Base-by-base conservation (phyloP, 1,284 basidiomycete genomes). In the Xerocomus nothofagi region DNA sequence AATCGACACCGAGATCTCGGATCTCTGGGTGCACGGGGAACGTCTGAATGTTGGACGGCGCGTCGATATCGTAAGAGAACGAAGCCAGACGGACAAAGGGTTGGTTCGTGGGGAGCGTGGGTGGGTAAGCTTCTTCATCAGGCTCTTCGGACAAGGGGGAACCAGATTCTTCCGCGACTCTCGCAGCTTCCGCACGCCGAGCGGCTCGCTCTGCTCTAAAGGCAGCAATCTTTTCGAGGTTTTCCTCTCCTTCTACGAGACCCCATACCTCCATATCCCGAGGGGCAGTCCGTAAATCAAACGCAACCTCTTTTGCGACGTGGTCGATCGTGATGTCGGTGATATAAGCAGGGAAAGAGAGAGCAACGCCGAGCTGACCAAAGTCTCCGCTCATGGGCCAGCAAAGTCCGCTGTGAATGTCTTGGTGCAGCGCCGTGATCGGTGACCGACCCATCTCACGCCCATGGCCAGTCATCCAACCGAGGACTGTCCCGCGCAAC, bases 281-380 rank as follows among this genome's bases (percentile, higher is more conserved):
- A 21, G 96, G 95, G 1, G 96, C 95, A 27, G 84, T 85, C 17
- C 82, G 73, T 62, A 87, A 74, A 62, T 94, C 90, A 57, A 84
- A 80, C 6, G 91, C 86, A 34, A 93, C 74, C 54, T 92, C 88
- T 53, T 73, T 76, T 7, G 93, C 76, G 30, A 91, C 82, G 67
- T 98, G 96, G 65, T 98, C 95, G 56, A 98, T 80, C 11, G 90
- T 91, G 47, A 98, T 71, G 55, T 91, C 88, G 3, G 82, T 79
- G 34, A 95, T 79, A 45, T 79, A 75, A 8, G 85, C 80, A 2
- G 82, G 82, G 6, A 80, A 76, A 2, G 86, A 83, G 17, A 98
- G 82, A 41, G 78, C 75, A 36, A 99, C 84, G 5, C 90, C 93
- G 2, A 98, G 73, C 61, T 90, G 86, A 3, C 94, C 96, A 39